Evolutionary conservation across 2,329 filamentous ascomycete genomes (phyloP), one percentile per base, ranked within the genome.

Genomic region (Capronia americana): DNA sequence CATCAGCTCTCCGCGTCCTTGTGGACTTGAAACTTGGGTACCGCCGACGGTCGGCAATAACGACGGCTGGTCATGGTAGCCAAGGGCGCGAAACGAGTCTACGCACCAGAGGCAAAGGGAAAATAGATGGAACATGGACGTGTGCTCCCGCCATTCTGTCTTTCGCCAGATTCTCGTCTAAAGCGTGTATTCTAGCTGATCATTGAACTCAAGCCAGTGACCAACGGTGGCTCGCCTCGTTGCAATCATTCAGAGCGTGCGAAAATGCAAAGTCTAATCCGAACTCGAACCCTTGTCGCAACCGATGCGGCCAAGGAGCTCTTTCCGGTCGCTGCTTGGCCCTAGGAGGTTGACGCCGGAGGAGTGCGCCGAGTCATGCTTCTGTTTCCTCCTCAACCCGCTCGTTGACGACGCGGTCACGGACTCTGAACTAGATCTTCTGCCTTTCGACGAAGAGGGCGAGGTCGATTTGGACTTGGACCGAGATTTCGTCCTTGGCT

Each of bases 231-330:
- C 38, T 44, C 38, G 17, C 38, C 17, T n/a, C 5, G 38, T 44
- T 3, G 38, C 48, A 51, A 12, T 26, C 48, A 51, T 26, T 17
- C 20, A 2, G 23, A 26, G 17, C 20, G n/a, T 30, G 53, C 28
- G 4, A 56, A 56, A 28, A 32, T 11, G 10, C 23, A 38, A 12
- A 32, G 3, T 28, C 61, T 50, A 70, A 28, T 70, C 68, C 6
- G 68, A 68, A 12, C 57, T 41, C 41, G 63, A 62, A 7, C 68
- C 65, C 50, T 77, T 77, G 57, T 77, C 75, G 56, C 75, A 77
- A 8, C 75, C 75, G 57, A 77, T 77, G 41, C 75, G 64, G 26
- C 75, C 74, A 38, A 77, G 69, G 44, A 77, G 70, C 53, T 75
- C 73, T 67, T 76, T 77, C 24, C 72, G 60, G 57, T 73, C 70